Percentiles rank a stretch among this genome's conserved stretches.
Conservation (phyloP, 331 rosid species). For the Quercus lobata region DNA sequence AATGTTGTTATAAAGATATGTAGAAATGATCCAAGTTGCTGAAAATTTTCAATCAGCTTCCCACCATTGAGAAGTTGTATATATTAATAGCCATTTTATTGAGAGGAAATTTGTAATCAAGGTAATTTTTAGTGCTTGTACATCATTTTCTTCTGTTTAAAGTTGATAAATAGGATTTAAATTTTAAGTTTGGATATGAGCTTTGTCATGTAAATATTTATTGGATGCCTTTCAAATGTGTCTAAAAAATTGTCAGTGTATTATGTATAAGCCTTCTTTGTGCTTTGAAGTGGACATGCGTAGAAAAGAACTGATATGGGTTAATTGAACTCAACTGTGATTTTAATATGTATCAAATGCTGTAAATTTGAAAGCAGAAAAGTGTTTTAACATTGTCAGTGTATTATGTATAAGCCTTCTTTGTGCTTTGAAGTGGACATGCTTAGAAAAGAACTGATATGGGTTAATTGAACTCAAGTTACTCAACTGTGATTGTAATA, state of each 20-base stretch:
- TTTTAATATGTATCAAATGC: neutral
- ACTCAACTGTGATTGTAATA: neutral
- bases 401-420: neutral
- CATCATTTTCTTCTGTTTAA: conserved; percentile 23
- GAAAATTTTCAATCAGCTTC: conserved; percentile 46
- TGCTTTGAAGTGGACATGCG: neutral
- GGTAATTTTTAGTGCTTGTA: conserved; percentile 32
- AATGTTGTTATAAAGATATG: conserved; percentile 19
- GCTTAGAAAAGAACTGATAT: neutral
- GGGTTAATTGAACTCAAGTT: neutral
- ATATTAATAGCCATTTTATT: conserved; percentile 43
- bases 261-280: neutral
- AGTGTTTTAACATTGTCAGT: neutral
- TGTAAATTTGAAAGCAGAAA: neutral
- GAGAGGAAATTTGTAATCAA: conserved; percentile 24
- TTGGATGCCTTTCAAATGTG: neutral
- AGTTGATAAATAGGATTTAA: conserved; percentile 19
- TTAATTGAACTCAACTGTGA: neutral
- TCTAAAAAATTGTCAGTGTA: neutral
- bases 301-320: neutral
- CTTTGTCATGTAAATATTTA: conserved; percentile 29
- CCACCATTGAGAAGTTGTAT: conserved; percentile 48
- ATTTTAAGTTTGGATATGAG: conserved; percentile 9
- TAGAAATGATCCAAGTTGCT: conserved; percentile 33
- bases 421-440: neutral